Conservation (phyloP, 495 filamentous ascomycete species). For the Hypoxylon lienhwacheense region DNA sequence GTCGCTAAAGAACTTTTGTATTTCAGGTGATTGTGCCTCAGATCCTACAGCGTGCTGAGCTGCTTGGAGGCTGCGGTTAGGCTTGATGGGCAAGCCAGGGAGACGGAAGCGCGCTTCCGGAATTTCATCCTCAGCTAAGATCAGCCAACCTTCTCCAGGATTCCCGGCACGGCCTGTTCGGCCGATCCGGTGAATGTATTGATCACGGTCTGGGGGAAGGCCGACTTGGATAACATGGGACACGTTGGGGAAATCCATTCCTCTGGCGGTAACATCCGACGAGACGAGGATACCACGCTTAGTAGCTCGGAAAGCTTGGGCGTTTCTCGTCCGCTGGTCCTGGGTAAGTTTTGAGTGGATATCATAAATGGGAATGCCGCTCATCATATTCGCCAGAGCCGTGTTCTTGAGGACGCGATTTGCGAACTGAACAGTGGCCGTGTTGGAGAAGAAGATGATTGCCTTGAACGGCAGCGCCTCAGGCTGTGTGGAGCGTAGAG, state of each 20-base stretch:
- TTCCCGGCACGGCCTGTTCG: slow-evolving; percentile 72
- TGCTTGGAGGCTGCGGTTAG: slow-evolving; percentile 51
- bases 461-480: slow-evolving; percentile 78
- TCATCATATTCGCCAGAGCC: slow-evolving; percentile 2
- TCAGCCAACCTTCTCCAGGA: slow-evolving; percentile 76
- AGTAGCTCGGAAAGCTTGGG: slow-evolving; percentile 68
- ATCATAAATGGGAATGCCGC: slow-evolving; percentile 53
- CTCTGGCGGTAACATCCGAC: slow-evolving; percentile 91
- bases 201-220: slow-evolving; percentile 68
- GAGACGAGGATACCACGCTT: slow-evolving; percentile 77
- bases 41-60: slow-evolving; percentile 53
- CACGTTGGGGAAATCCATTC: slow-evolving; percentile 96
- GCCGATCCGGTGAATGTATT: slow-evolving; percentile 89
- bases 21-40: slow-evolving; percentile 38
- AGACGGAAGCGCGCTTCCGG: slow-evolving; percentile 54
- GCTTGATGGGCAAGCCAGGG: slow-evolving; percentile 64
- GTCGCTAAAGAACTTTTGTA: slow-evolving; percentile 45
- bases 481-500: slow-evolving; percentile 41
- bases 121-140: slow-evolving; percentile 65
- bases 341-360: slow-evolving; percentile 86
- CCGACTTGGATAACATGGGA: slow-evolving; percentile 87
- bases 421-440: slow-evolving; percentile 67
- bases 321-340: slow-evolving; percentile 60
- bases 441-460: slow-evolving; percentile 85
- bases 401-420: slow-evolving; percentile 56